Evolutionary conservation across 2,329 filamentous ascomycete species (phyloP).

Genomic region (Colletotrichum sp.): DNA sequence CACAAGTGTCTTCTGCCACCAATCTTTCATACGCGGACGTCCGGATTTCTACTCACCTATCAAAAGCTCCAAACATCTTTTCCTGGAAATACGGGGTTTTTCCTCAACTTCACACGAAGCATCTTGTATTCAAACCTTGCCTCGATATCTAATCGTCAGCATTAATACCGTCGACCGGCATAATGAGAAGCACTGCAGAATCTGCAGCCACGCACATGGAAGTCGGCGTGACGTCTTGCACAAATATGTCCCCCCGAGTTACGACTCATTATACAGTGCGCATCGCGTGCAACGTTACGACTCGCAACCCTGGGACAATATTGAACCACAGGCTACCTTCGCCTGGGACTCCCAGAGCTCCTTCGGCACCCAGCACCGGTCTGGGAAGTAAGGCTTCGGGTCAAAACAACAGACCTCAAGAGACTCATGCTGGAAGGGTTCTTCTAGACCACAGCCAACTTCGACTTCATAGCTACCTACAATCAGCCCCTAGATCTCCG

Average conservation of each 20-base stretch:
- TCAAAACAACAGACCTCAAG: background rate
- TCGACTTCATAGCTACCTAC: background rate
- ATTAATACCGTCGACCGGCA: background rate
- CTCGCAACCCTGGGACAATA: background rate
- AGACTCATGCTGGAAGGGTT: constrained; percentile 1
- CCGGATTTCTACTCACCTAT: background rate
- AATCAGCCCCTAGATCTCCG: background rate
- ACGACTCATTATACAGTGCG: background rate
- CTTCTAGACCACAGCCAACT: background rate
- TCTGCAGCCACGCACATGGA: background rate
- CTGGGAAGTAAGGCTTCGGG: background rate
- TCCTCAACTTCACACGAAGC: background rate
- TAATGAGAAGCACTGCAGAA: background rate
- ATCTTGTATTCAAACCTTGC: background rate
- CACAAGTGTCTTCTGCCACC: background rate
- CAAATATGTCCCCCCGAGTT: background rate
- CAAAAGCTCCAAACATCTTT: background rate
- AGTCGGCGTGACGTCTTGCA: background rate
- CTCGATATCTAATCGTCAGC: fast-evolving
- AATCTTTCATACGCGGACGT: background rate
- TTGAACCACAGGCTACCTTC: background rate
- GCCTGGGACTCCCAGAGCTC: background rate
- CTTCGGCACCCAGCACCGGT: background rate
- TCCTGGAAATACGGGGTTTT: background rate
- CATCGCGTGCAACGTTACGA: background rate